These are phyloP conservation scores for Dillenia suffruticosa DNA, from an alignment of 164 flowering plant genomes.

Conservation along the genomic window DNA sequence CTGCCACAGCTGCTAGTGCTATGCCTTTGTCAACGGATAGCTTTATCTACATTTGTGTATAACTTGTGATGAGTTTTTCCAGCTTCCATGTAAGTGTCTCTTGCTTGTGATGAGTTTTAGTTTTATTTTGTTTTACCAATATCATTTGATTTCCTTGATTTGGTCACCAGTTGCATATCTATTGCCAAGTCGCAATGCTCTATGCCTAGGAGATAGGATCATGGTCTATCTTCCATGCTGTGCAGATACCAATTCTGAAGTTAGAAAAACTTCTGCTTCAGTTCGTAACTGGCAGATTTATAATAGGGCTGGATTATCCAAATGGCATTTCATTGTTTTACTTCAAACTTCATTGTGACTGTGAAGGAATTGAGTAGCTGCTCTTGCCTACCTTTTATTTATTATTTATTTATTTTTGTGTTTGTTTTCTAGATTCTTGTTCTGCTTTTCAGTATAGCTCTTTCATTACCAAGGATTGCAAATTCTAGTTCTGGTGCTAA, in stretches of 20 bases:
- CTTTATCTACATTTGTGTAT: too few relatives aligned
- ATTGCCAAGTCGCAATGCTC: constrained; percentile 86
- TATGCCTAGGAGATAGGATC: constrained; percentile 82
- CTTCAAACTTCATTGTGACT: too few relatives aligned
- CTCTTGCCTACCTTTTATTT: too few relatives aligned
- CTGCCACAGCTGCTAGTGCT: too few relatives aligned
- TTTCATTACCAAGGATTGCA: constrained; percentile 73
- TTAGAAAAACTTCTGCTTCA: constrained; percentile 83
- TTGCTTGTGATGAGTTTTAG: neutral
- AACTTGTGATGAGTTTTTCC: constrained; percentile 31
- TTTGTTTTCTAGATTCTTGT: constrained; percentile 59
- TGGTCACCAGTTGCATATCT: constrained; percentile 61
- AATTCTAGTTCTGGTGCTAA: constrained; percentile 36
- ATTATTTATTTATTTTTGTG: too few relatives aligned
- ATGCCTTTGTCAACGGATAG: too few relatives aligned
- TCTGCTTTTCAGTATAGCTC: constrained; percentile 83
- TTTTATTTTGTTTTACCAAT: neutral
- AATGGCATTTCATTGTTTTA: too few relatives aligned
- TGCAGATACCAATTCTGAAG: constrained; percentile 88
- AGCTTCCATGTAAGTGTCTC: constrained; percentile 57
- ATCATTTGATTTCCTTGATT: neutral
- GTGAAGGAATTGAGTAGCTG: too few relatives aligned
- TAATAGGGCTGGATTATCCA: too few relatives aligned
- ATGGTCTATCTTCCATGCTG: constrained; percentile 93
- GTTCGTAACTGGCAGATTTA: constrained; percentile 25